Evolutionary conservation across 2,329 filamentous ascomycete species (phyloP).

Genomic region (Aspergillus sp.): DNA sequence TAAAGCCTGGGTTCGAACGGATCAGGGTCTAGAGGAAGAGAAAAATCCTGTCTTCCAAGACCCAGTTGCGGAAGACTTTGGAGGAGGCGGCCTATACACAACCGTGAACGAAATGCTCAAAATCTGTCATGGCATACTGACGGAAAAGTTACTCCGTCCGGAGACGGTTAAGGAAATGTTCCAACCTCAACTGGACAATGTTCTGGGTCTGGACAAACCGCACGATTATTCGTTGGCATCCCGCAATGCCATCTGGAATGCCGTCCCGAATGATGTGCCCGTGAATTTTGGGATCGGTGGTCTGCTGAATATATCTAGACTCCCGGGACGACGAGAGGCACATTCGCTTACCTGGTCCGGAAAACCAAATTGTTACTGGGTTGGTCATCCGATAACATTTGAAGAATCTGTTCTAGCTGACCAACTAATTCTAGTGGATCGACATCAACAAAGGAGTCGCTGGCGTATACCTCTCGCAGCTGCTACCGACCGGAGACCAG

Average conservation of each 20-base stretch:
- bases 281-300: conserved; percentile 4
- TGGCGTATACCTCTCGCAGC: conserved; percentile 5
- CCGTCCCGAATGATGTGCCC: not conserved
- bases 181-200: not conserved
- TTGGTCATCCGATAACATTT: not conserved
- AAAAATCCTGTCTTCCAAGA: not conserved
- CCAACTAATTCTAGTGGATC: conserved; percentile 3
- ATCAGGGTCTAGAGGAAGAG: no score
- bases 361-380: conserved; percentile 7
- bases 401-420: not conserved
- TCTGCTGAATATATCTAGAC: not conserved
- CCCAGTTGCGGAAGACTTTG: conserved; percentile 1
- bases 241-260: conserved; percentile 5
- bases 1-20: conserved; percentile 1
- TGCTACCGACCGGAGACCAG: conserved; percentile 7
- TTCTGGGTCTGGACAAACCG: not conserved
- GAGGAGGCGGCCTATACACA: conserved; percentile 3
- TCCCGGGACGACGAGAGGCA: not conserved
- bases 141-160: not conserved
- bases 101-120: conserved; percentile 6
- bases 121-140: conserved; percentile 1
- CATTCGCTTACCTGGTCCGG: conserved; percentile 8
- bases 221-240: not conserved
- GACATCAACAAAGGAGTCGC: conserved; percentile 5
- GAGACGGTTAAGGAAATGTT: conserved; percentile 4